phyloP scores from a whole-genome alignment of 2,329 filamentous ascomycete species.

The Paramyrothecium roridum region DNA sequence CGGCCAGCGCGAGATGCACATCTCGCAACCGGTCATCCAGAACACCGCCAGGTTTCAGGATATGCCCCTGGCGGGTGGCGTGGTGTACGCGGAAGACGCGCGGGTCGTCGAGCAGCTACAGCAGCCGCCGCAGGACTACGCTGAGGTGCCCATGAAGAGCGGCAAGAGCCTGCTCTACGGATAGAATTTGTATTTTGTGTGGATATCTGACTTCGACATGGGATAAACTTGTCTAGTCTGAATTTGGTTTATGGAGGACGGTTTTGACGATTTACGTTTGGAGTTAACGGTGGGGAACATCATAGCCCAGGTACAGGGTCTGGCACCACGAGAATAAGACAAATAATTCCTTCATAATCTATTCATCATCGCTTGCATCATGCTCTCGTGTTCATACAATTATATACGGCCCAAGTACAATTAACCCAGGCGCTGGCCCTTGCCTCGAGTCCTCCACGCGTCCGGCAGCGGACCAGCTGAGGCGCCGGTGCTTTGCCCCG shows the following conservation, averaged over 20 bases:
- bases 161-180: constrained; percentile 29
- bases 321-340: background rate
- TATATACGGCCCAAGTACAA: background rate
- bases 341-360: constrained; percentile 3
- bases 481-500: constrained; percentile 38
- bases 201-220: background rate
- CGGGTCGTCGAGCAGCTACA: background rate
- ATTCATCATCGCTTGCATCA: background rate
- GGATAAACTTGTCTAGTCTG: background rate
- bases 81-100: background rate
- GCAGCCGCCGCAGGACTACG: constrained; percentile 7
- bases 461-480: constrained; percentile 53
- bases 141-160: constrained; percentile 28
- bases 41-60: constrained; percentile 21
- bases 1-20: constrained; percentile 15
- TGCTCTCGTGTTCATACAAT: rapidly evolving
- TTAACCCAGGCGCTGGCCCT: constrained; percentile 60
- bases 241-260: background rate
- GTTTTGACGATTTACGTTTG: constrained; percentile 6
- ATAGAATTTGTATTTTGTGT: background rate
- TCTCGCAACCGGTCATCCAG: constrained; percentile 24
- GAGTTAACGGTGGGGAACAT: constrained; percentile 10
- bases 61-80: constrained; percentile 11
- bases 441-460: constrained; percentile 61
- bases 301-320: background rate